A percentile compares a stretch with the other conserved stretches of the same genome.
Conservation (phyloP, 1,139 yeast species). For the Geotrichum fermentans region DNA sequence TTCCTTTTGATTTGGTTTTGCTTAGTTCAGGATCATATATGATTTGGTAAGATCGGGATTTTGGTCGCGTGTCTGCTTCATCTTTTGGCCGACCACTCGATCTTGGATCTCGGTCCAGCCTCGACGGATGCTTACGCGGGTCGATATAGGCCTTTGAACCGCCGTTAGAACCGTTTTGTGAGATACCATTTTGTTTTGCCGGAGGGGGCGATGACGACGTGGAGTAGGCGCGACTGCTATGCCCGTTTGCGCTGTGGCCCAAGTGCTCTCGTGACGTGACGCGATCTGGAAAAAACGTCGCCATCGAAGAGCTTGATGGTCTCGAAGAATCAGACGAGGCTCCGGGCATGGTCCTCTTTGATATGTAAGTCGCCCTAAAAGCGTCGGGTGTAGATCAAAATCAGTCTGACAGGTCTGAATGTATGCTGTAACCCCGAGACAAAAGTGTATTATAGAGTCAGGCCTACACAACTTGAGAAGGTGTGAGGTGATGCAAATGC, state of each 20-base stretch:
- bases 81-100: not conserved
- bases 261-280: not conserved
- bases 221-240: not conserved
- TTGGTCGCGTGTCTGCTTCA: constrained; percentile 2
- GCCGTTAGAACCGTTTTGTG: not conserved
- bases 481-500: too few relatives aligned
- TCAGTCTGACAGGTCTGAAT: too few relatives aligned
- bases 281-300: constrained; percentile 21
- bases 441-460: too few relatives aligned
- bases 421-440: not conserved
- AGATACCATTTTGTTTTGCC: not conserved
- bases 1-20: constrained; percentile 41
- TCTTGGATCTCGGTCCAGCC: too few relatives aligned
- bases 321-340: constrained; percentile 12
- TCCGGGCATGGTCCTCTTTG: constrained; percentile 15
- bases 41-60: constrained; percentile 22
- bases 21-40: constrained; percentile 57
- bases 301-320: constrained; percentile 15
- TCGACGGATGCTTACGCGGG: too few relatives aligned
- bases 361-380: constrained; percentile 15
- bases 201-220: not conserved
- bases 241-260: constrained; percentile 1
- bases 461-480: too few relatives aligned
- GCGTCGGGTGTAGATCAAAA: too few relatives aligned
- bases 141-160: too few relatives aligned